Conservation (phyloP, 495 filamentous ascomycete genomes). For the Geopyxis carbonaria region DNA sequence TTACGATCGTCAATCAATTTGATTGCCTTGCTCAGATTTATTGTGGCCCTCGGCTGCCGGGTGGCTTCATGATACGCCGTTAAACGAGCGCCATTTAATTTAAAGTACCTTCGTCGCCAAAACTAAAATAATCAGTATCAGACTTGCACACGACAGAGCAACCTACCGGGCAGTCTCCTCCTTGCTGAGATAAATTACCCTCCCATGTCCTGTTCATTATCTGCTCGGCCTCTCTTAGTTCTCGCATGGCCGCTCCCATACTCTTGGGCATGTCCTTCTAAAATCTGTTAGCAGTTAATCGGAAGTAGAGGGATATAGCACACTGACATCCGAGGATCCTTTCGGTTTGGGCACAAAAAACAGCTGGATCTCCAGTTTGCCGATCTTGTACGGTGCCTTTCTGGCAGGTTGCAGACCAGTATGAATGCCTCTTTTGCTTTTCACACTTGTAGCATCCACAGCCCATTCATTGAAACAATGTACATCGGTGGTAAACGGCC, state of each 20-base stretch:
- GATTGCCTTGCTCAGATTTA: conserved; percentile 85
- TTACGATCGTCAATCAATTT: conserved; percentile 85
- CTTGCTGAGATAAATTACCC: conserved; percentile 84
- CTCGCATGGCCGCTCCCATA: conserved; percentile 84
- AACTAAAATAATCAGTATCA: conserved; percentile 38
- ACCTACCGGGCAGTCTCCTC: conserved; percentile 93
- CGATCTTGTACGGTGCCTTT: conserved; percentile 81
- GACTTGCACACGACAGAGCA: conserved; percentile 3
- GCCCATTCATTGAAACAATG: conserved; percentile 98
- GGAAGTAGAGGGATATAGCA: background rate
- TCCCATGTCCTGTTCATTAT: conserved; percentile 57
- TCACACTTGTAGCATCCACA: conserved; percentile 64
- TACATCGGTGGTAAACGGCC: conserved; percentile 70
- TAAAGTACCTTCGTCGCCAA: conserved; percentile 96
- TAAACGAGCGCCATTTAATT: conserved; percentile 73
- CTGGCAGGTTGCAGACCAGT: conserved; percentile 39
- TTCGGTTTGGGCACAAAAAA: conserved; percentile 86
- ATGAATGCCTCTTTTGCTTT: conserved; percentile 64
- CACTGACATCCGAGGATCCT: conserved; percentile 54
- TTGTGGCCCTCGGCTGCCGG: conserved; percentile 85
- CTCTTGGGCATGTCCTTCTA: conserved; percentile 88
- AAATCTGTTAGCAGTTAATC: conserved; percentile 13
- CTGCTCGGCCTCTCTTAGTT: conserved; percentile 75
- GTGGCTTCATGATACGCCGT: conserved; percentile 94
- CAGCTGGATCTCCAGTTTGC: conserved; percentile 80